Conservation (phyloP, 768 basidiomycete genomes). For the Naganishia vishniacii region DNA sequence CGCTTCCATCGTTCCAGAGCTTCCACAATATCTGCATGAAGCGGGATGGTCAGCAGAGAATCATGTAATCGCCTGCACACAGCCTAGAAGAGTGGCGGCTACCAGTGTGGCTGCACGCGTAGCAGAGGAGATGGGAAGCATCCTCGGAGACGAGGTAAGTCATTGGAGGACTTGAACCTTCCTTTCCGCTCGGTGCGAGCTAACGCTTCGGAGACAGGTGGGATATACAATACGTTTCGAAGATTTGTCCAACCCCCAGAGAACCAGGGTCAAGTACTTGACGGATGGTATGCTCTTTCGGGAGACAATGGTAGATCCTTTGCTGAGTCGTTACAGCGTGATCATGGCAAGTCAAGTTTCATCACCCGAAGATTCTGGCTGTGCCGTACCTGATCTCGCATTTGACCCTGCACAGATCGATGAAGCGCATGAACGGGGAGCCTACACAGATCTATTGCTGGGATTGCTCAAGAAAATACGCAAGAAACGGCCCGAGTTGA, state of each 20-base stretch:
- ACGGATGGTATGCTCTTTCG: conserved; percentile 98
- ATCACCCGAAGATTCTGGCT: no score
- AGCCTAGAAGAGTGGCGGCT: conserved; percentile 87
- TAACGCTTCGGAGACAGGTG: conserved; percentile 56
- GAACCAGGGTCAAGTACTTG: conserved; percentile 87
- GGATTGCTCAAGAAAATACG: conserved; percentile 93
- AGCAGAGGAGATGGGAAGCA: conserved; percentile 80
- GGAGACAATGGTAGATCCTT: conserved; percentile 83
- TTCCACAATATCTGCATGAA: conserved; percentile 91
- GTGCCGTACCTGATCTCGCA: no score
- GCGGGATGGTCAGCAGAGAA: conserved; percentile 84
- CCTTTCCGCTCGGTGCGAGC: not conserved
- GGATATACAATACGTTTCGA: conserved; percentile 98
- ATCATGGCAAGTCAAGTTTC: conserved; percentile 68
- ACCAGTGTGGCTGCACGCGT: conserved; percentile 89
- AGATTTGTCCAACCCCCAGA: conserved; percentile 75
- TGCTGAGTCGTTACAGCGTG: conserved; percentile 85
- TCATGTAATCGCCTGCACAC: conserved; percentile 83
- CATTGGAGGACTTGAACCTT: not conserved
- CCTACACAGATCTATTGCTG: conserved; percentile 90
- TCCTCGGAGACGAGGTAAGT: conserved; percentile 65
- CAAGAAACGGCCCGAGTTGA: conserved; percentile 78
- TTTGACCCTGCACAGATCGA: conserved; percentile 63
- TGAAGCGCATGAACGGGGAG: conserved; percentile 91
- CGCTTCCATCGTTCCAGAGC: conserved; percentile 56